Conservation (phyloP, 2,329 filamentous ascomycete genomes). For the Colletotrichum abscissum region DNA sequence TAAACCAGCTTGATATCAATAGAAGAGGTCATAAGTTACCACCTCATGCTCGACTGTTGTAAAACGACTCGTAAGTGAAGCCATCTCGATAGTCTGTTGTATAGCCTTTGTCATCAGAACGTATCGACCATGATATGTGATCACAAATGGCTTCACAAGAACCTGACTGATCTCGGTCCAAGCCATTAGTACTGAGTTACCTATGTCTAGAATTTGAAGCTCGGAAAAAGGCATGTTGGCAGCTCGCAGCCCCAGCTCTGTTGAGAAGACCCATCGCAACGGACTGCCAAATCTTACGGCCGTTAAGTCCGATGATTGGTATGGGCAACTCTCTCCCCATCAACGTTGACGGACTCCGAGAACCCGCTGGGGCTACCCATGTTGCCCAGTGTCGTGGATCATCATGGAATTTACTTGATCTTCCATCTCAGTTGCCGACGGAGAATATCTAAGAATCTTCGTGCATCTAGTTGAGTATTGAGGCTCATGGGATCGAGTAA, state of each 20-base stretch:
- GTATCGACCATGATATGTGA: not conserved
- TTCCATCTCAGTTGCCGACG: not conserved
- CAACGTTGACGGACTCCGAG: not conserved
- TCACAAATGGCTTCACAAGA: too few species aligned
- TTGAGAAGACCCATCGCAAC: not conserved
- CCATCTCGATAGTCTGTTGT: not conserved
- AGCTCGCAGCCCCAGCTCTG: not conserved
- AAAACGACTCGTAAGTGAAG: not conserved
- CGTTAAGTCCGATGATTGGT: not conserved
- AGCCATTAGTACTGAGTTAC: not conserved
- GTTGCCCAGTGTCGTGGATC: not conserved
- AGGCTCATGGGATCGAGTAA: not conserved
- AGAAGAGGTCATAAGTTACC: not conserved
- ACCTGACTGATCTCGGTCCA: not conserved
- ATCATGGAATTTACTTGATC: not conserved
- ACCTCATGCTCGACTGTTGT: not conserved
- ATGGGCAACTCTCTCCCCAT: not conserved
- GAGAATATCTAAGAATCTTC: not conserved
- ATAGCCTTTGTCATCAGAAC: too few species aligned
- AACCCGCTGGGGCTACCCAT: not conserved
- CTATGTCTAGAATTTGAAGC: not conserved
- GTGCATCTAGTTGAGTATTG: not conserved
- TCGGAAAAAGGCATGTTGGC: not conserved
- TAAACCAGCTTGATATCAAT: not conserved
- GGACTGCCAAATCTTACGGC: not conserved